These are phyloP conservation scores for Zygotorulaspora danielsina DNA, from an alignment of 805 yeast genomes.

Conservation along the genomic window DNA sequence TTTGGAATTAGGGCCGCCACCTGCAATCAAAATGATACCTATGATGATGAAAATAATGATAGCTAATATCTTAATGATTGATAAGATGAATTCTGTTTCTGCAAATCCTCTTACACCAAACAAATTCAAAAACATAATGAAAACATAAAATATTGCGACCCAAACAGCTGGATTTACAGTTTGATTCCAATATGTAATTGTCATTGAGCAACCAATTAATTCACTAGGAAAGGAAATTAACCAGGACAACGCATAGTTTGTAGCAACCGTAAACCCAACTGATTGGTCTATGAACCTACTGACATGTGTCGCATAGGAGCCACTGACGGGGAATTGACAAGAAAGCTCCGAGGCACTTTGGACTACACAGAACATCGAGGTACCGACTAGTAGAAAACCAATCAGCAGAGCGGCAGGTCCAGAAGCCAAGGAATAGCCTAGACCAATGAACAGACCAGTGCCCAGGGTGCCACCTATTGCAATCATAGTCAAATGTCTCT, in stretches of 20 bases:
- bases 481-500: conserved; percentile 31
- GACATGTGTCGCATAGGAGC: conserved; percentile 53
- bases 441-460: conserved; percentile 33
- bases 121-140: conserved; percentile 45
- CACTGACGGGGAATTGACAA: conserved; percentile 48
- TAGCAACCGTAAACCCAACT: conserved; percentile 59
- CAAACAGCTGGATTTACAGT: conserved; percentile 26
- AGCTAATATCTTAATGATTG: conserved; percentile 43
- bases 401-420: conserved; percentile 31
- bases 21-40: conserved; percentile 44
- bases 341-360: conserved; percentile 44
- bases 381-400: conserved; percentile 28
- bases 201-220: conserved; percentile 51
- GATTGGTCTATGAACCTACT: conserved; percentile 56
- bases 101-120: conserved; percentile 53
- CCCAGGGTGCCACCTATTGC: conserved; percentile 35
- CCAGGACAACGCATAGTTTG: conserved; percentile 56
- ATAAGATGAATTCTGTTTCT: conserved; percentile 48
- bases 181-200: conserved; percentile 44
- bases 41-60: conserved; percentile 47
- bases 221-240: conserved; percentile 51
- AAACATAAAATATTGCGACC: conserved; percentile 26
- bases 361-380: conserved; percentile 29
- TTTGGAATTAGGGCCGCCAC: conserved; percentile 45
- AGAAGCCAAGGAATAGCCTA: conserved; percentile 25